Base-by-base conservation (phyloP, 129 eudicot genomes). In the Flaveria linearis region DNA sequence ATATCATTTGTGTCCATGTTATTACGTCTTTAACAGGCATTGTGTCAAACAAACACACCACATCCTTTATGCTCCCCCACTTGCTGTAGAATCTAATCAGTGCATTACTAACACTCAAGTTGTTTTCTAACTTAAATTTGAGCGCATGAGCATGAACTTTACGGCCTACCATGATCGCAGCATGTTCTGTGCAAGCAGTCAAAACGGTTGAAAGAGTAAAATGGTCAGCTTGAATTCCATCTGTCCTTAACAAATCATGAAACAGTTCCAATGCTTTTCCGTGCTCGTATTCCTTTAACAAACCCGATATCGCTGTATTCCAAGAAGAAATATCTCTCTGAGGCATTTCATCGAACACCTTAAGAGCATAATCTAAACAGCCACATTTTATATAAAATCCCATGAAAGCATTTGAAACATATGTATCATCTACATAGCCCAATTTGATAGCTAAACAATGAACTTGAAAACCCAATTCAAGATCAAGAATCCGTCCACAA, bases 1-100 rank as follows among this genome's bases (percentile, higher is more conserved):
- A 83, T 57, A 95, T 80, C 89, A 91, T 78, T 58, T 84, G 86
- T 2, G 90, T 95, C 96, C 99, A 91, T 7, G 97, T 87, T 62
- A 87, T 81, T 3, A 86, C 88, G 72, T 95, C 97, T 82, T 81
- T 88, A 20, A 73, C 63, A 62, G 78, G 82, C 94, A 87, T 87
- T 64, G 82, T 78, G 58, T 82, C 86, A 82, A 87, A 95, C 87
- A 95, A 22, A 75, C 57, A 42, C 67, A 56, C 80, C 16, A 82
- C 92, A 56, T 89, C 75, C 53, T 82, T 85, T 75, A 85, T 64
- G 76, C 74, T 70, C 53, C 97, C 89, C 30, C 86, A 83, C 63
- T 87, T 89, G 8, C 89, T 78, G 64, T 95, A 89, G 72, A 95
- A 95, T 75, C 84, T 83, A 70, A 95, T 86, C n/a, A 95, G 81